phyloP scores from a whole-genome alignment of 225 moss, liverwort and hornwort genomes.

The Sphagnum tenellum region DNA sequence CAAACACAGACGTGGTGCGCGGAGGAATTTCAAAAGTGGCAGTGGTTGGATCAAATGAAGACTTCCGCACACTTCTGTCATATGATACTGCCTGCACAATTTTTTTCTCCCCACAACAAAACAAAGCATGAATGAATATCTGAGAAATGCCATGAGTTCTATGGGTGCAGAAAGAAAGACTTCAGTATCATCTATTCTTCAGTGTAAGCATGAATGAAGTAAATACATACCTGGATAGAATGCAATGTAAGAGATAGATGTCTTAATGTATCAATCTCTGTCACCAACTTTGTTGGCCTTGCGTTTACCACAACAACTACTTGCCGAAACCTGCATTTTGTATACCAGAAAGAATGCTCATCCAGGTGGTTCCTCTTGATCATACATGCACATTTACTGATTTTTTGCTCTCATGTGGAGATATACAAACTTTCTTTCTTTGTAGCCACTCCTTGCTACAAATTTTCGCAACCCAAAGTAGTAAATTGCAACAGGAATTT shows the following conservation, averaged over 20 bases:
- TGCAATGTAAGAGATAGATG: constrained; percentile 50
- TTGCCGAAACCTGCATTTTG: constrained; percentile 36
- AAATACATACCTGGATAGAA: constrained; percentile 40
- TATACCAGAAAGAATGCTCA: no score
- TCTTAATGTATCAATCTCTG: constrained; percentile 35
- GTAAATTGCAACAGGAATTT: no score
- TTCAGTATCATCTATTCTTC: no score
- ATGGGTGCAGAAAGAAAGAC: no score
- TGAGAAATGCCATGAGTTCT: not conserved
- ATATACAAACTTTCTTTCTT: no score
- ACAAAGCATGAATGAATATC: not conserved
- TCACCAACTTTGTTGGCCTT: constrained; percentile 40
- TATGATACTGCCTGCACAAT: constrained; percentile 42
- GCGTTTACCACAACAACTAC: constrained; percentile 72
- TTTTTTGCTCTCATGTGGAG: no score
- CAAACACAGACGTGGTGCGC: constrained; percentile 82
- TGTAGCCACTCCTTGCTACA: no score
- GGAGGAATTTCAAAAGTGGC: constrained; percentile 63
- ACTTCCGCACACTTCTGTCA: constrained; percentile 46
- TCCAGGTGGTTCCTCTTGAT: no score
- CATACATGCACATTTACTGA: no score
- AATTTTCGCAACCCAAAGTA: no score
- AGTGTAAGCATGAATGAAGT: not conserved
- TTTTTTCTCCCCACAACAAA: not conserved
- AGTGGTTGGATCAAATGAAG: constrained; percentile 36